Percentiles rank a stretch among this genome's conserved stretches.
Conservation (phyloP, 2,329 filamentous ascomycete genomes). For the Penicillium brasilianum region DNA sequence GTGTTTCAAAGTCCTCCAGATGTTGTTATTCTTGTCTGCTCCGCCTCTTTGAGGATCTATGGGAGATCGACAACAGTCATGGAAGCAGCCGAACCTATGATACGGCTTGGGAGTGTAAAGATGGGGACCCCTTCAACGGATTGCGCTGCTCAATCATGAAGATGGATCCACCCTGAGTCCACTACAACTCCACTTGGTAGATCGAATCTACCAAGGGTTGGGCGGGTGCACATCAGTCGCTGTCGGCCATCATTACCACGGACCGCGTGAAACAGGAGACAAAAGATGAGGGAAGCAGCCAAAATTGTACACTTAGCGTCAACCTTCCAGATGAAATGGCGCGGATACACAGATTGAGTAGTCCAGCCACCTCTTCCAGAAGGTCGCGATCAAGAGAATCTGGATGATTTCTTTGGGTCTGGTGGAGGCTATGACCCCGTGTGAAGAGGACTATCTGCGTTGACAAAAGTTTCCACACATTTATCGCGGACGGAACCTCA, state of each 20-base stretch:
- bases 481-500: not conserved
- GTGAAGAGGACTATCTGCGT: not conserved
- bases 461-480: not conserved
- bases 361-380: not conserved
- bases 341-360: not conserved
- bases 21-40: constrained; percentile 9
- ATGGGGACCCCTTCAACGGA: not conserved
- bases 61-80: constrained; percentile 4
- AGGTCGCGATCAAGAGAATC: not conserved
- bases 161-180: not conserved
- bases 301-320: not conserved
- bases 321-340: not conserved
- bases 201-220: not conserved
- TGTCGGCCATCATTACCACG: not conserved
- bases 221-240: not conserved
- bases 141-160: not conserved
- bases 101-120: not conserved
- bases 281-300: not conserved
- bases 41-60: not conserved
- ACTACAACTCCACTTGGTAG: not conserved
- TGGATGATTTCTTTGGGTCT: not conserved
- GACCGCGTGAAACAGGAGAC: not conserved
- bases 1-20: constrained; percentile 15
- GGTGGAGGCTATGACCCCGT: not conserved
- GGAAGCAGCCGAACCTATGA: constrained; percentile 5